Conservation (phyloP, 1,284 basidiomycete genomes). For the Pseudozyma sp. region DNA sequence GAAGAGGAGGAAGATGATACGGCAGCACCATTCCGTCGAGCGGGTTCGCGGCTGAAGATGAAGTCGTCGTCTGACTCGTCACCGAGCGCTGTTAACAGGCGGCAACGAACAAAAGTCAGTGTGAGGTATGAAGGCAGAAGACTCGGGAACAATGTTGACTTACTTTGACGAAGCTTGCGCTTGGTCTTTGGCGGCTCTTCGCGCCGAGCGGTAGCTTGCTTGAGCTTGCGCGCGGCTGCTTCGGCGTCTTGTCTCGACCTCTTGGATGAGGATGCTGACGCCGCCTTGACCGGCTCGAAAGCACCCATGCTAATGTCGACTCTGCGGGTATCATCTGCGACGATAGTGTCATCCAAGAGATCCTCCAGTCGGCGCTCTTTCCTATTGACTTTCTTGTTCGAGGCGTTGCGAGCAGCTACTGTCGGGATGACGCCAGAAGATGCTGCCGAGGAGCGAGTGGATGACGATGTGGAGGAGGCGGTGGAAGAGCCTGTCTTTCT, state of each 20-base stretch:
- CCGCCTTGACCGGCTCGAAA: slow-evolving; percentile 23
- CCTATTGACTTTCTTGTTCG: slow-evolving; percentile 20
- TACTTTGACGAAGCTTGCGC: slow-evolving; percentile 41
- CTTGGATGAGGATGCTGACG: slow-evolving; percentile 16
- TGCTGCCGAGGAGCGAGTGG: slow-evolving; percentile 39
- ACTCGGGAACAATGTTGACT: not conserved
- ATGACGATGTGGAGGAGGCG: slow-evolving; percentile 23
- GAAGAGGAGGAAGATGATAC: slow-evolving; percentile 10
- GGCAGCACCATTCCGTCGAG: slow-evolving; percentile 13
- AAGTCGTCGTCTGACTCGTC: slow-evolving; percentile 52
- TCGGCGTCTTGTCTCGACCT: slow-evolving; percentile 20
- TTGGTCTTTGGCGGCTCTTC: slow-evolving; percentile 29
- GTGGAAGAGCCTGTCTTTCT: slow-evolving; percentile 18
- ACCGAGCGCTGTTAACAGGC: slow-evolving; percentile 15
- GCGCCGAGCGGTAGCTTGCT: slow-evolving; percentile 23
- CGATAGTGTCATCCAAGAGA: slow-evolving; percentile 33
- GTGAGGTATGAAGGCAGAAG: not conserved
- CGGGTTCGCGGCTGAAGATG: slow-evolving; percentile 46
- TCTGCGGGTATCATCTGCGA: slow-evolving; percentile 27
- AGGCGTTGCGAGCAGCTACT: slow-evolving; percentile 40
- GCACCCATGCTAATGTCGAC: slow-evolving; percentile 44
- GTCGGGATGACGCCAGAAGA: slow-evolving; percentile 50
- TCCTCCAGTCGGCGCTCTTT: slow-evolving; percentile 44
- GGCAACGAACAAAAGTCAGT: slow-evolving; percentile 2
- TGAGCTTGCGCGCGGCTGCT: slow-evolving; percentile 30